phyloP scores from a whole-genome alignment of 305 asterid genomes.

The Fraxinus floribunda region DNA sequence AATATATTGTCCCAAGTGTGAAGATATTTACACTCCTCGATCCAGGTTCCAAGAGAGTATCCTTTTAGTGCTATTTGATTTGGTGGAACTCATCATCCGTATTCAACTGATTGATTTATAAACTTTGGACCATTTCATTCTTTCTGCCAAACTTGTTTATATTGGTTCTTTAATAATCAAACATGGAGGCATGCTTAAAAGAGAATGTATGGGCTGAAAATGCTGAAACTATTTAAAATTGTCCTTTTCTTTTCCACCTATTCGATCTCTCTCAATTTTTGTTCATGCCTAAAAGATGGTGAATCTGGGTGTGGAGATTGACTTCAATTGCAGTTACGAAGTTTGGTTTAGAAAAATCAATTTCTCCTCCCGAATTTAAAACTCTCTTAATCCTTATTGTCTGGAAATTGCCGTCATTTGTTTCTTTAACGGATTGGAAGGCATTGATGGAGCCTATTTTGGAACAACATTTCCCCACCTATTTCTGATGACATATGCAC shows the following conservation, averaged over 20 bases:
- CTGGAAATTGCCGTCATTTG: neutral
- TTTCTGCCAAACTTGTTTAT: neutral
- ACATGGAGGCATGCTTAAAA: neutral
- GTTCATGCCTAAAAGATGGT: neutral
- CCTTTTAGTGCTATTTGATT: conserved; percentile 31
- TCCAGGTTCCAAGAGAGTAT: conserved; percentile 64
- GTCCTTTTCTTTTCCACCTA: neutral
- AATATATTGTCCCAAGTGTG: conserved; percentile 62
- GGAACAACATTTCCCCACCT: conserved; percentile 58
- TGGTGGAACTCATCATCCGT: neutral
- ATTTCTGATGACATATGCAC: conserved; percentile 60
- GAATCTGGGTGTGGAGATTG: neutral
- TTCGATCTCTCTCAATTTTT: neutral
- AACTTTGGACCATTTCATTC: neutral
- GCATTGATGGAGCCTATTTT: conserved; percentile 50
- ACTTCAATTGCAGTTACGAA: neutral
- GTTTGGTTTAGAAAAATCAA: neutral
- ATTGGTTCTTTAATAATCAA: neutral
- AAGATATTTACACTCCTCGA: conserved; percentile 56
- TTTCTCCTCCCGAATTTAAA: neutral
- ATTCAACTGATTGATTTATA: neutral
- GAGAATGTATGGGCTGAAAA: neutral
- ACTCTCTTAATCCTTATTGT: neutral
- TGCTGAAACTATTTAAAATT: neutral
- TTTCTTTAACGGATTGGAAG: conserved; percentile 39